Evolutionary conservation across 2,329 filamentous ascomycete genomes (phyloP).

Genomic region (Colletotrichum noveboracense): DNA sequence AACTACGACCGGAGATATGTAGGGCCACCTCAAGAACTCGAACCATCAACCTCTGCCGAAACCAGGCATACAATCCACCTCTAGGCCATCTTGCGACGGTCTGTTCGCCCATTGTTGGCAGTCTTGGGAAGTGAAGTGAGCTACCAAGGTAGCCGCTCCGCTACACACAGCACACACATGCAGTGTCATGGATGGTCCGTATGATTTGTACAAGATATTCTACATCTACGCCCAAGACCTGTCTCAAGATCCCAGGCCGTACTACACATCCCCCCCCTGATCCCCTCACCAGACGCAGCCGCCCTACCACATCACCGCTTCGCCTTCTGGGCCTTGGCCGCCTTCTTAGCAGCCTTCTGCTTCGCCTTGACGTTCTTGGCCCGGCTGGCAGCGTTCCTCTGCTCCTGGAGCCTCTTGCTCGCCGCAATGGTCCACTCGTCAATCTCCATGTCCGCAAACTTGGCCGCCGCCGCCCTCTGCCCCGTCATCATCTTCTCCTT

Average conservation of each 20-base stretch:
- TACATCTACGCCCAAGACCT: slow-evolving; percentile 5
- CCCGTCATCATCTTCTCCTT: slow-evolving; percentile 44
- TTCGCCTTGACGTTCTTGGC: slow-evolving; percentile 35
- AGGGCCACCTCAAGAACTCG: background rate
- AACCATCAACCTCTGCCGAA: background rate
- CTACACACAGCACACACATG: background rate
- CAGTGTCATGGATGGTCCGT: background rate
- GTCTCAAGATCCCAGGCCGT: background rate
- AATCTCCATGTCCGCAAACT: slow-evolving; percentile 27
- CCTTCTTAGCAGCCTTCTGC: slow-evolving; percentile 42
- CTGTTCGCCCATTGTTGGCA: background rate
- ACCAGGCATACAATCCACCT: background rate
- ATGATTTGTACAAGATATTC: slow-evolving; percentile 21
- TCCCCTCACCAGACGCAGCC: background rate
- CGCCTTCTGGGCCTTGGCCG: slow-evolving; percentile 33
- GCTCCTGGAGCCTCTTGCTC: slow-evolving; percentile 30
- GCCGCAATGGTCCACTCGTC: slow-evolving; percentile 30
- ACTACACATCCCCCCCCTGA: background rate
- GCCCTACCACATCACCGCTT: slow-evolving; percentile 30
- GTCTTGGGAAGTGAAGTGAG: background rate
- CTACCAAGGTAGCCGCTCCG: background rate
- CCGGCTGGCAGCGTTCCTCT: slow-evolving; percentile 28
- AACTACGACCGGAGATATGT: background rate
- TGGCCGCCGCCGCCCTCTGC: slow-evolving; percentile 42
- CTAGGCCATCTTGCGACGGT: background rate